Percentiles rank a stretch among this genome's conserved stretches.
phyloP scores from a whole-genome alignment of 345 rosid species.

The Cardamine chenopodiifolia region DNA sequence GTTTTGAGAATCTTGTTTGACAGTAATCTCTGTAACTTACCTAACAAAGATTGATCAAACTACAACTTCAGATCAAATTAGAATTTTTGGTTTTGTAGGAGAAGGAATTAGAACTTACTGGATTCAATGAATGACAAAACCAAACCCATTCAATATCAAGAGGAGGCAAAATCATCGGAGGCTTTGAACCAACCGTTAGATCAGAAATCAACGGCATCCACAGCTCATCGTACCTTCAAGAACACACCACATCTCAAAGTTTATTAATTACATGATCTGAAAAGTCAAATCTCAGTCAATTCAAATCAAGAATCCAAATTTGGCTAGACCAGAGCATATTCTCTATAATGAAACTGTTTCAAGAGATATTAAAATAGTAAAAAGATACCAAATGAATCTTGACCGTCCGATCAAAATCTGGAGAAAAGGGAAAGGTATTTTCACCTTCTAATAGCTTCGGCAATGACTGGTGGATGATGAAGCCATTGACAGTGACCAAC shows the following conservation, averaged over 20 bases:
- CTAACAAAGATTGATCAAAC: slow-evolving; percentile 38
- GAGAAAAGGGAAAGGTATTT: not conserved
- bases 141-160: slow-evolving; percentile 96
- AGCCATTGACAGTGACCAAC: slow-evolving; percentile 70
- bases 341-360: not conserved
- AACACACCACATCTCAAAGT: not conserved
- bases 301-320: not conserved
- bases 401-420: slow-evolving; percentile 30
- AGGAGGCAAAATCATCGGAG: slow-evolving; percentile 82
- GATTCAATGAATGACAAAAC: slow-evolving; percentile 90
- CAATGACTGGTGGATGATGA: slow-evolving; percentile 52
- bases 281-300: no score
- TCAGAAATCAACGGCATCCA: slow-evolving; percentile 96
- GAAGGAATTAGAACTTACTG: slow-evolving; percentile 50
- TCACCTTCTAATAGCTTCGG: slow-evolving; percentile 83
- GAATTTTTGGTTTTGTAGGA: slow-evolving; percentile 11
- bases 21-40: slow-evolving; percentile 71
- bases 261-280: not conserved
- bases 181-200: slow-evolving; percentile 60
- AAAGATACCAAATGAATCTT: not conserved
- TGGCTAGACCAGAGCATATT: not conserved
- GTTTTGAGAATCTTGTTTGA: slow-evolving; percentile 69
- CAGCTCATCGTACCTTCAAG: slow-evolving; percentile 62
- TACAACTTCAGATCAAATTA: not conserved
- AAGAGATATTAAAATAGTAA: slow-evolving; percentile 4